Evolutionary conservation across 106 monocot genomes (phyloP).

Genomic region (Xerophyta viscosa): DNA sequence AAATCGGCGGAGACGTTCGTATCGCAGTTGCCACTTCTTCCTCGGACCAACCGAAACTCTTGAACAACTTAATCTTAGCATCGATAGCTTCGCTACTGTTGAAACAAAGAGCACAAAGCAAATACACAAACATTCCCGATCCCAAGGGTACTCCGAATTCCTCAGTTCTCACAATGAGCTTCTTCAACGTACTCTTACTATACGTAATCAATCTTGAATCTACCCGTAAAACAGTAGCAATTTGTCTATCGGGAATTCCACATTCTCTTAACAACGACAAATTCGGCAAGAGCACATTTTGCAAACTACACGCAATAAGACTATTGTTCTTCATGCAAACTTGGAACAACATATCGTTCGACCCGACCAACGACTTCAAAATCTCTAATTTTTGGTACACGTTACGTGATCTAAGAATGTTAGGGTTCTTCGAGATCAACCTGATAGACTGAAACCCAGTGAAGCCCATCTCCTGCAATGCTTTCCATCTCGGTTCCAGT

Average conservation of each 20-base stretch:
- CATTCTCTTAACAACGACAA: not conserved
- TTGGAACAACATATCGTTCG: not conserved
- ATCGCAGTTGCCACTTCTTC: slow-evolving; percentile 12
- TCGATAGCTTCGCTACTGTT: slow-evolving; percentile 1
- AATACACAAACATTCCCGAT: slow-evolving; percentile 9
- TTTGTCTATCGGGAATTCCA: slow-evolving; percentile 13
- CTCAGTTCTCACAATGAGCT: slow-evolving; percentile 5
- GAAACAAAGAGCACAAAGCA: not conserved
- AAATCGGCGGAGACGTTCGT: slow-evolving; percentile 6
- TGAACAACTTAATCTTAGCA: slow-evolving; percentile 12
- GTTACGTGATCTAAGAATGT: not conserved
- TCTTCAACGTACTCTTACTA: slow-evolving; percentile 2
- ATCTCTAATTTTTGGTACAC: not conserved
- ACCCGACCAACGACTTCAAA: slow-evolving; percentile 6
- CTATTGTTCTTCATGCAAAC: not conserved
- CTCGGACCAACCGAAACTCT: slow-evolving; percentile 20
- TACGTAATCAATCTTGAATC: not conserved
- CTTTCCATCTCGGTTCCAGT: slow-evolving; percentile 11
- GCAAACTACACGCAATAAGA: not conserved
- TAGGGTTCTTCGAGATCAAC: slow-evolving; percentile 8
- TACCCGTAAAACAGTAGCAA: not conserved
- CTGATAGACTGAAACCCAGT: slow-evolving; percentile 7
- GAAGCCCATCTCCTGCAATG: slow-evolving; percentile 16
- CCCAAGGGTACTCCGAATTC: slow-evolving; percentile 5
- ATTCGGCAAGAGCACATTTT: not conserved